These are phyloP conservation scores for Grosmannia huntii DNA, from an alignment of 2,329 filamentous ascomycete genomes.

Conservation along the genomic window DNA sequence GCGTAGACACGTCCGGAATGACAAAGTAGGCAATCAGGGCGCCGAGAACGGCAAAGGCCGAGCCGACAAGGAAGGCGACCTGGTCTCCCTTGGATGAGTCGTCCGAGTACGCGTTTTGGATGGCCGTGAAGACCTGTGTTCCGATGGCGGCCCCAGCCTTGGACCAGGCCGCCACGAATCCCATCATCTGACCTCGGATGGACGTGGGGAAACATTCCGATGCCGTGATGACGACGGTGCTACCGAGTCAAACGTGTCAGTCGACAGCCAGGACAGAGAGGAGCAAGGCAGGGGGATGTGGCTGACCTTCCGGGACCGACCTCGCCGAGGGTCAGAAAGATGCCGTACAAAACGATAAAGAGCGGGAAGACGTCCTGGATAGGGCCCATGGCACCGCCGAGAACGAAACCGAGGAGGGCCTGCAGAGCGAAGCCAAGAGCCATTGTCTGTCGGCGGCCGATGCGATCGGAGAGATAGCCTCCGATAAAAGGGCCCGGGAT, in stretches of 20 bases:
- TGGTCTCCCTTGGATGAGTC: conserved; percentile 31
- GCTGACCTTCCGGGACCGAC: conserved; percentile 32
- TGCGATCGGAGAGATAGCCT: conserved; percentile 32
- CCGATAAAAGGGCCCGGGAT: conserved; percentile 34
- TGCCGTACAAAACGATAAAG: conserved; percentile 37
- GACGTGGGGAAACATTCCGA: conserved; percentile 36
- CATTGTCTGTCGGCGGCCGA: conserved; percentile 37
- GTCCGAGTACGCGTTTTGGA: conserved; percentile 27
- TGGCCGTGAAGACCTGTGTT: conserved; percentile 34
- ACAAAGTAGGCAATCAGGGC: conserved; percentile 29
- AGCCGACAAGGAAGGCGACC: conserved; percentile 36
- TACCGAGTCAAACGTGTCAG: conserved; percentile 3
- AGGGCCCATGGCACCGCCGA: conserved; percentile 30
- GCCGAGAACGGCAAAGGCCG: conserved; percentile 33
- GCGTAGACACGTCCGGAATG: conserved; percentile 24
- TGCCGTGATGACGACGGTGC: conserved; percentile 21
- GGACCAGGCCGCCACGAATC: conserved; percentile 31
- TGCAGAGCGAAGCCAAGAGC: conserved; percentile 33
- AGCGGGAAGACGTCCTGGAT: conserved; percentile 35
- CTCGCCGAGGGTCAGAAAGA: conserved; percentile 35
- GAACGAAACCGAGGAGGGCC: conserved; percentile 33
- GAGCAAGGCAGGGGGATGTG: background rate
- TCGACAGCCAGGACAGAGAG: no score
- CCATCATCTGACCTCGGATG: conserved; percentile 35
- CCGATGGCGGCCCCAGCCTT: conserved; percentile 38